Conservation (phyloP, 441 rosid genomes). For the Jatropha podagrica region DNA sequence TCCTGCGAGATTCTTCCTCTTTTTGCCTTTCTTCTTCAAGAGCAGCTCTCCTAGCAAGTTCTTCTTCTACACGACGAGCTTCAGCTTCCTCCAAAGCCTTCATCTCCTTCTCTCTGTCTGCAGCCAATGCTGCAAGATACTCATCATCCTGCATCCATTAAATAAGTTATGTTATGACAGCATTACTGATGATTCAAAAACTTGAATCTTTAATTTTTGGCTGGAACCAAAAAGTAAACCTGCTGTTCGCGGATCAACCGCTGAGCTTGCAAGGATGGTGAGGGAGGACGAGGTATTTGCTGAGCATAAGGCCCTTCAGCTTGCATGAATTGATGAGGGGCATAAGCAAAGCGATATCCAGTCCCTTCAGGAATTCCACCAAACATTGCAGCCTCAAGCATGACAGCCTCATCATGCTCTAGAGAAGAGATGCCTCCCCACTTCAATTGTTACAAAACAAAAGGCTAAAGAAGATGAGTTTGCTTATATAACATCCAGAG, state of each 20-base stretch:
- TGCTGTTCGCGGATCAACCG: slow-evolving; percentile 95
- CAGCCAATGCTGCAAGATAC: slow-evolving; percentile 90
- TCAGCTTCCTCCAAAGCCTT: slow-evolving; percentile 84
- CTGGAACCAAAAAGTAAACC: slow-evolving; percentile 41
- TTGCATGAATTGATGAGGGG: slow-evolving; percentile 65
- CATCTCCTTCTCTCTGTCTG: slow-evolving; percentile 90
- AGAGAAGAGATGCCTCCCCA: slow-evolving; percentile 99
- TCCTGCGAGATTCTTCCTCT: slow-evolving; percentile 70
- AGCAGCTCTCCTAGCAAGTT: slow-evolving; percentile 72
- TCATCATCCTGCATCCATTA: slow-evolving; percentile 78
- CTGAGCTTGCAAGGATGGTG: slow-evolving; percentile 92
- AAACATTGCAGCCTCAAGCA: slow-evolving; percentile 99
- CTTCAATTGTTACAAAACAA: slow-evolving; percentile 38
- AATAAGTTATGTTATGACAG: slow-evolving; percentile 14
- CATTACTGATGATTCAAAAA: slow-evolving; percentile 6
- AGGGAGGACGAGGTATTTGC: slow-evolving; percentile 70
- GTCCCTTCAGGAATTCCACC: slow-evolving; percentile 88
- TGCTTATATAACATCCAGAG: slow-evolving; percentile 9
- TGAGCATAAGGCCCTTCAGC: slow-evolving; percentile 47
- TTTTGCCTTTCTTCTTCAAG: slow-evolving; percentile 69
- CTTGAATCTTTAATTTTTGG: slow-evolving; percentile 1
- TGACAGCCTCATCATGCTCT: slow-evolving; percentile 99
- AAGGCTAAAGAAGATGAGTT: slow-evolving; percentile 22
- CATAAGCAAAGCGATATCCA: slow-evolving; percentile 58
- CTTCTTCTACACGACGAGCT: slow-evolving; percentile 70